Percentiles rank a stretch among this genome's conserved stretches.
These are phyloP conservation scores for Pestalotiopsis sp. DNA, from an alignment of 2,329 filamentous ascomycete species.

Conservation along the genomic window DNA sequence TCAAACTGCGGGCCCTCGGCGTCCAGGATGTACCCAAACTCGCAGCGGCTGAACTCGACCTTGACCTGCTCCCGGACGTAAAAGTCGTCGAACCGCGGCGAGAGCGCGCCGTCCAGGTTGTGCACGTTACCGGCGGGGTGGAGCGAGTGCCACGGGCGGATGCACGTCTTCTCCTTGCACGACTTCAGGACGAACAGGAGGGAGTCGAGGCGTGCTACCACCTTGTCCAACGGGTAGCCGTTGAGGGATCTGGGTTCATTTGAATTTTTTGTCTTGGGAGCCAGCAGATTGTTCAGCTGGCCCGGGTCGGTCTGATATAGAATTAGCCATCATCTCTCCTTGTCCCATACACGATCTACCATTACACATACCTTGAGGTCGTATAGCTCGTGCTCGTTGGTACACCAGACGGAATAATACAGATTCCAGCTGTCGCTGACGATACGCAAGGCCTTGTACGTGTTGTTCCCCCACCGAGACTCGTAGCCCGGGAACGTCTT, in stretches of 20 bases:
- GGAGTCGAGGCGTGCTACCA: constrained; percentile 56
- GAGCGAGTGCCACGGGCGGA: constrained; percentile 57
- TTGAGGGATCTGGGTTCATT: background rate
- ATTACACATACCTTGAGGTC: constrained; percentile 52
- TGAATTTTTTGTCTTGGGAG: background rate
- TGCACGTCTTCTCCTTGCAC: constrained; percentile 56
- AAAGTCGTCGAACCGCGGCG: constrained; percentile 51
- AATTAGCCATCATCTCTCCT: background rate
- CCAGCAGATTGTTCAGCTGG: constrained; percentile 50
- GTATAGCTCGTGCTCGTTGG: constrained; percentile 67
- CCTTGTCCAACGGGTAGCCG: constrained; percentile 31
- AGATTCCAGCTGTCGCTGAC: constrained; percentile 21
- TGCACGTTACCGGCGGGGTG: constrained; percentile 55
- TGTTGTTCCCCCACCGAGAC: constrained; percentile 32
- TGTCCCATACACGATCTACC: too few relatives aligned
- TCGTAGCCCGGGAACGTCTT: background rate
- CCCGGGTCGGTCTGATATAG: constrained; percentile 49
- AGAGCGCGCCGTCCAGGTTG: constrained; percentile 53
- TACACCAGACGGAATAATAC: constrained; percentile 63
- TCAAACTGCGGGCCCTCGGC: constrained; percentile 47
- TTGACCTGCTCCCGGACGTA: constrained; percentile 50
- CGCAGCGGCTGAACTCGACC: constrained; percentile 56
- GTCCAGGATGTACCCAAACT: constrained; percentile 56
- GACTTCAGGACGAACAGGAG: constrained; percentile 63
- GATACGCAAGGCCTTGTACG: constrained; percentile 47